Evolutionary conservation across 1,139 yeast species (phyloP), one percentile per base, ranked within the genome.

Genomic region (Williopsis jadinii): DNA sequence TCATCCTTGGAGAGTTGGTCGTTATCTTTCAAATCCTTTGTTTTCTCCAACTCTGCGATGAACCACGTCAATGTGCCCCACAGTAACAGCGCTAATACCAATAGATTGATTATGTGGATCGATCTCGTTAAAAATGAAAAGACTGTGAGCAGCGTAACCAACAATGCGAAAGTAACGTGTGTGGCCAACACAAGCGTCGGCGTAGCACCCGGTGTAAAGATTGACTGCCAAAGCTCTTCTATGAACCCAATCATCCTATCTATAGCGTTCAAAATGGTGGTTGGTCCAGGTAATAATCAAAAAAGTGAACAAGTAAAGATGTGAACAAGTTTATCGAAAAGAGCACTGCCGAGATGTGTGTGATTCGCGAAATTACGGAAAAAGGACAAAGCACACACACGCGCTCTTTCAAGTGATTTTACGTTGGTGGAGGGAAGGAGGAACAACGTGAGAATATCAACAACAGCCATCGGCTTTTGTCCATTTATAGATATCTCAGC

Each of bases 41-140:
- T 75, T 40, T 70, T 61, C 35, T 77, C 72, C 46, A 88, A 63
- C 61, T 92, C 97, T 13, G 61, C 60, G 19, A 92, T 75, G 58
- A 92, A 92, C 98, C 98, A 92, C 8, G 88, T 75, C 42, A 90
- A 82, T 0, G 87, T 71, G 0, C 70, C 83, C 82, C 95, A 92
- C 28, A 92, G 70, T 27, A 80, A 66, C 6, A 74, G 47, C 0
- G 97, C 82, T 42, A 92, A 77, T 13, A 80, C 70, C 38, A 85
- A 67, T 48, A 92, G 67, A 48, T 84, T 81, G 43, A 84, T 65
- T 59, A 88, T 85, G 61, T 92, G 98, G 47, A 84, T 74, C 37
- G 48, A 45, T 36, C 72, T 58, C 8, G 92, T 83, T 44, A 82
- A 67, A 53, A 67, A 72, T 26, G 85, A 72, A 62, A 90, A 73